These are phyloP conservation scores for Corymbia citriodora DNA, from an alignment of 441 rosid species.

Conservation along the genomic window DNA sequence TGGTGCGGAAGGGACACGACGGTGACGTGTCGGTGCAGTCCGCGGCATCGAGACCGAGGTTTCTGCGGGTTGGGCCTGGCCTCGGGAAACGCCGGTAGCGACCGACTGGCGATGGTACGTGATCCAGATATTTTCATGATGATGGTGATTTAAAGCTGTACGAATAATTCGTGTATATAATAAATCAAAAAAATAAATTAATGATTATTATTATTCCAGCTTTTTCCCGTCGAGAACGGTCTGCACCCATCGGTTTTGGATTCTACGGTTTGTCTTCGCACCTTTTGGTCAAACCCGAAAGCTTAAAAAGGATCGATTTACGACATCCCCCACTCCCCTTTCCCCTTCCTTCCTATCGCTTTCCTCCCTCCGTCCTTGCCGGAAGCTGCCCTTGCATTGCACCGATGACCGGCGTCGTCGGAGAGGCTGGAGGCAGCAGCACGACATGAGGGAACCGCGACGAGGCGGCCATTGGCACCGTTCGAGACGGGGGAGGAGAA, in stretches of 20 bases:
- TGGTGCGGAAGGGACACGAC: neutral
- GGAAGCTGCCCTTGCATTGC: neutral
- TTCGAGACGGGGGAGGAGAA: neutral
- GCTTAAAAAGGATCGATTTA: neutral
- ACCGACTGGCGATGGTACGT: neutral
- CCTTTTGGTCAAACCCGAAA: neutral
- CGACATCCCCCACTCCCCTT: neutral
- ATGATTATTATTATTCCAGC: neutral
- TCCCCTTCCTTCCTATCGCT: neutral
- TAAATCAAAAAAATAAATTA: neutral
- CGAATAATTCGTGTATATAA: neutral
- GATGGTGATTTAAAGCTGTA: neutral
- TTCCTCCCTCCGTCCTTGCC: neutral
- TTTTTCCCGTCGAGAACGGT: neutral
- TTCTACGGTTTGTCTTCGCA: neutral
- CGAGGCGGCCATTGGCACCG: rapidly evolving
- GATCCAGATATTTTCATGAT: neutral
- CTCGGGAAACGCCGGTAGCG: neutral
- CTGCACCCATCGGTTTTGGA: neutral
- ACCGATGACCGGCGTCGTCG: neutral
- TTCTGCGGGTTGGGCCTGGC: neutral
- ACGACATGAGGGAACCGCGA: neutral
- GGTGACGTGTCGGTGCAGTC: neutral
- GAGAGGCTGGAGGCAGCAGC: neutral
- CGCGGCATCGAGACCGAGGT: neutral